Conservation (phyloP, 805 yeast species). For the Candida stauntonica region DNA sequence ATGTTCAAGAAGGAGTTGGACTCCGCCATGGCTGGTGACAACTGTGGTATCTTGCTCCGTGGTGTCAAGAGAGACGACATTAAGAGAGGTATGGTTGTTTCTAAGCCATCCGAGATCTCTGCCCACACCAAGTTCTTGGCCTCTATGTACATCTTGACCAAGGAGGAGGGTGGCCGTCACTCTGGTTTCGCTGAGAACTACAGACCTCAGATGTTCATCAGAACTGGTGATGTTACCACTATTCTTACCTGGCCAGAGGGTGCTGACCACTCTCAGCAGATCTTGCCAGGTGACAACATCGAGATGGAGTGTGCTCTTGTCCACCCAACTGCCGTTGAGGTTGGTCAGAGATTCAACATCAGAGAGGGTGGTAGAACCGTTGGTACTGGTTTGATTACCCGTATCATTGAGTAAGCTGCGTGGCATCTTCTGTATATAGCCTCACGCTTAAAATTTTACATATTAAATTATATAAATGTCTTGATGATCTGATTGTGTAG, state of each 20-base stretch:
- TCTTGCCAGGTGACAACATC: slow-evolving; percentile 97
- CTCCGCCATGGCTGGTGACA: slow-evolving; percentile 98
- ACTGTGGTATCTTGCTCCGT: slow-evolving; percentile 95
- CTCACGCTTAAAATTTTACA: neutral
- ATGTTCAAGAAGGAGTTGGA: slow-evolving; percentile 99
- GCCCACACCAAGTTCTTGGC: slow-evolving; percentile 94
- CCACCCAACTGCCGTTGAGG: slow-evolving; percentile 90
- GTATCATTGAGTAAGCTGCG: slow-evolving; percentile 57
- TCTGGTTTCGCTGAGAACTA: slow-evolving; percentile 95
- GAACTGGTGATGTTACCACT: slow-evolving; percentile 95
- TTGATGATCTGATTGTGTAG: slow-evolving; percentile 4
- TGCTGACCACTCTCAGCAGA: slow-evolving; percentile 83
- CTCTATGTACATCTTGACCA: slow-evolving; percentile 85
- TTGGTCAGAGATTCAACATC: slow-evolving; percentile 97
- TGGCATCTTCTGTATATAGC: slow-evolving; percentile 1
- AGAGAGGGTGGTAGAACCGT: slow-evolving; percentile 99
- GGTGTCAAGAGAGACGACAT: slow-evolving; percentile 98
- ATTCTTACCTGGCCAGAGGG: slow-evolving; percentile 82
- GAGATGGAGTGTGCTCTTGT: slow-evolving; percentile 92
- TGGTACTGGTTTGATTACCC: slow-evolving; percentile 96
- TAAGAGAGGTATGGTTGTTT: slow-evolving; percentile 94
- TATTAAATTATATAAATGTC: slow-evolving; percentile 3
- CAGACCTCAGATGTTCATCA: slow-evolving; percentile 96
- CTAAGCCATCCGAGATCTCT: slow-evolving; percentile 87
- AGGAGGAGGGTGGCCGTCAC: slow-evolving; percentile 99